Base-by-base conservation (phyloP, 2,329 filamentous ascomycete genomes). In the Thermoascus crustaceus region DNA sequence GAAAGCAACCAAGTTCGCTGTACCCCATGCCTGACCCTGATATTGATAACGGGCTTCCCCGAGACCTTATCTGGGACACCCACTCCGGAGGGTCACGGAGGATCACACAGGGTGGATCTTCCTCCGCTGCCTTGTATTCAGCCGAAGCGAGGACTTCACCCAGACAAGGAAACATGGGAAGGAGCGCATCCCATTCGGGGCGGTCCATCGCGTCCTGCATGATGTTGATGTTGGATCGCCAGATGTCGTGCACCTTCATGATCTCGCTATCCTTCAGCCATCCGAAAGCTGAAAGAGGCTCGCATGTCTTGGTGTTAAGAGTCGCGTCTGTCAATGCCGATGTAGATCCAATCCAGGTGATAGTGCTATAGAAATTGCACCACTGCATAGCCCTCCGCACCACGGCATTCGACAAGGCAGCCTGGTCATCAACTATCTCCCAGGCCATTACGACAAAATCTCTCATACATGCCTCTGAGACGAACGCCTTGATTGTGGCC, bases 201-300 rank as follows among this genome's bases (percentile, higher is more conserved):
- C 38, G 35, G 32, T 45, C 22, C n/a, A 37, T 35, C 24, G 45
- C 23, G 24, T 49, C 35, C 27, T 37, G 34, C 10, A 43, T 23
- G 8, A 61, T 40, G 2, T 49, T 42, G 14, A 41, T 20, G 32
- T 63, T 63, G 2, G 48, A 50, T 30, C 57, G 58, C 64, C 65
- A 69, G 19, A 39, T 47, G 24, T 66, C 59, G 32, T 70, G 67
- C 0, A 54, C 43, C 23, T 59, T 55, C 55, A 69, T 68, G 9
- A 65, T 56, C n/a, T 60, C 52, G 7, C 58, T 50, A 26, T 66
- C 61, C 41, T 69, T 70, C 36, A 70, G 41, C 64, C 64, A 70
- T 33, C 62, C 57, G 37, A 70, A 63, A 2, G 67, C 63, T 4
- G 66, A 61, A 3, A 70, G 50, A 8, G 67, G 67, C 38, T 67